A percentile compares a stretch with the other conserved stretches of the same genome.
Evolutionary conservation across 1,284 basidiomycete genomes (phyloP).

Genomic region (Cryptococcus maquisensis): DNA sequence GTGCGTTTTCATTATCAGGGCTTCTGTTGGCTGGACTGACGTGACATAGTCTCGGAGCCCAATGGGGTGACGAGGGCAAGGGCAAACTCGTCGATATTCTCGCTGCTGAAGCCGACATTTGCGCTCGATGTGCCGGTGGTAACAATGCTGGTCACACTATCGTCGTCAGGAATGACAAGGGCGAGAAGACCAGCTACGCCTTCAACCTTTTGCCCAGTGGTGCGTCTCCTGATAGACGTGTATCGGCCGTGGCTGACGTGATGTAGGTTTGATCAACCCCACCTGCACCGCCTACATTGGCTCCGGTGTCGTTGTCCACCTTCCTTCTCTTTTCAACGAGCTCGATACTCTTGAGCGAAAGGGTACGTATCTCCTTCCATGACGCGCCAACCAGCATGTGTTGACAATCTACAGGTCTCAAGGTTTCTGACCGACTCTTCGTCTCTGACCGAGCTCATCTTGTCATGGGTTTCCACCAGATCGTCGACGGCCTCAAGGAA

Average conservation of each 20-base stretch:
- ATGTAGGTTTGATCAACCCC: constrained; percentile 80
- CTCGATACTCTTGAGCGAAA: constrained; percentile 80
- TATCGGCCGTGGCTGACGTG: neutral
- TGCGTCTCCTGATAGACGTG: constrained; percentile 47
- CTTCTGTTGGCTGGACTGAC: neutral
- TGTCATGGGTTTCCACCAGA: constrained; percentile 98
- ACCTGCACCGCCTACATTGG: constrained; percentile 85
- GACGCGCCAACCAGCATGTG: constrained; percentile 1
- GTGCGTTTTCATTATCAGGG: constrained; percentile 18
- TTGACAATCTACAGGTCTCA: constrained; percentile 59
- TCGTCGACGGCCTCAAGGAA: constrained; percentile 97
- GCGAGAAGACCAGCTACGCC: constrained; percentile 76
- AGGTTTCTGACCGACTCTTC: constrained; percentile 80
- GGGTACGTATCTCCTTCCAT: constrained; percentile 56
- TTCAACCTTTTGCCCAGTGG: constrained; percentile 95
- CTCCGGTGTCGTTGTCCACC: constrained; percentile 88
- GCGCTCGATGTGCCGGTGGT: constrained; percentile 93
- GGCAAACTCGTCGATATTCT: constrained; percentile 94
- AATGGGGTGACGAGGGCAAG: constrained; percentile 96
- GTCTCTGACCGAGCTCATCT: constrained; percentile 94
- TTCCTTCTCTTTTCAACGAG: constrained; percentile 93
- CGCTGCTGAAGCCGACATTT: constrained; percentile 81
- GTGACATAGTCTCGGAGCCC: constrained; percentile 64
- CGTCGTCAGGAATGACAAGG: constrained; percentile 68
- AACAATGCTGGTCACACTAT: constrained; percentile 99